Percentiles rank a stretch among this genome's conserved stretches.
These are phyloP conservation scores for Fraxinus pennsylvanica DNA, from an alignment of 257 asterid genomes.

Conservation along the genomic window DNA sequence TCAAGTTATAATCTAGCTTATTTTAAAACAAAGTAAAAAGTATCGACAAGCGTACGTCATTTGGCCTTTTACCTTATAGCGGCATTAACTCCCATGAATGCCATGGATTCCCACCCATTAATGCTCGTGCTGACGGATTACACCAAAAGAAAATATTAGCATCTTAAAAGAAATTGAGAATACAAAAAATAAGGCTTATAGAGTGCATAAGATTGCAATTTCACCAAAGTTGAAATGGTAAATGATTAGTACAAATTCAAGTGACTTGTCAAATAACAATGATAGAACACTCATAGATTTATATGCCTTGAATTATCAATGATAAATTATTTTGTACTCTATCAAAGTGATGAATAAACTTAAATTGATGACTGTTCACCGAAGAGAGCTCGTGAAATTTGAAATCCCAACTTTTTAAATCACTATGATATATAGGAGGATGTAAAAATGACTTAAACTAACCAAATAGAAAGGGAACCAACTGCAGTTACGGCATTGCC, in stretches of 20 bases:
- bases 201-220: too few species aligned
- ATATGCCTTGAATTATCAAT: too few species aligned
- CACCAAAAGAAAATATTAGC: background rate
- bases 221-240: background rate
- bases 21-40: background rate
- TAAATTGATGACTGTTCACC: too few species aligned
- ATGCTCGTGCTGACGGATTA: conserved; percentile 41
- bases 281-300: background rate
- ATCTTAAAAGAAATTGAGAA: background rate
- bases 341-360: too few species aligned
- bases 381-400: background rate
- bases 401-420: too few species aligned
- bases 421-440: background rate
- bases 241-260: background rate
- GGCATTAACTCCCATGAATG: conserved; percentile 78
- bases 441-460: conserved; percentile 7
- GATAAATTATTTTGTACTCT: too few species aligned
- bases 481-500: conserved; percentile 46
- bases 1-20: conserved; percentile 30
- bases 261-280: background rate
- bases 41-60: background rate
- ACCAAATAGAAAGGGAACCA: conserved; percentile 57
- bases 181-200: background rate
- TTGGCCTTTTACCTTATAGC: conserved; percentile 62
- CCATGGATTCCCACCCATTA: conserved; percentile 59